Conservation (phyloP, 352 stramenopile genomes). For the Hyaloperonospora brassicae region DNA sequence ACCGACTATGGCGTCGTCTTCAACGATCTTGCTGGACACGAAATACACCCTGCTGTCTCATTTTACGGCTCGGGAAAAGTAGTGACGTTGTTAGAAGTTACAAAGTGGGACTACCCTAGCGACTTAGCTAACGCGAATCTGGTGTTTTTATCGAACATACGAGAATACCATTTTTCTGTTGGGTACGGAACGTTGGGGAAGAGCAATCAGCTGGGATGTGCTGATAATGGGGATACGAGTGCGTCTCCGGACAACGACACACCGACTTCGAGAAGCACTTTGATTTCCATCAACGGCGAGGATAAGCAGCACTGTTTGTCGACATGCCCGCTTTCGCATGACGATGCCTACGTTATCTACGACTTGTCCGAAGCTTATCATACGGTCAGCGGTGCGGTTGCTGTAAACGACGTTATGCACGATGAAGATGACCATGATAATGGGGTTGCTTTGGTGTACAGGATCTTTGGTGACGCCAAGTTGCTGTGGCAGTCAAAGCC, state of each 20-base stretch:
- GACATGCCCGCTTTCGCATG: constrained; percentile 61
- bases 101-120: constrained; percentile 57
- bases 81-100: constrained; percentile 66
- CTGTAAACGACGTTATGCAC: constrained; percentile 67
- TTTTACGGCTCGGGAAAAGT: constrained; percentile 88
- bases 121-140: constrained; percentile 40
- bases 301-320: constrained; percentile 68
- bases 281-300: constrained; percentile 57
- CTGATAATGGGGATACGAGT: constrained; percentile 35
- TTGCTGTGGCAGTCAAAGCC: constrained; percentile 72
- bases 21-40: constrained; percentile 67
- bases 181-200: constrained; percentile 76
- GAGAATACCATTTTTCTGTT: constrained; percentile 70
- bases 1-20: constrained; percentile 84
- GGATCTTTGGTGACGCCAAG: constrained; percentile 60
- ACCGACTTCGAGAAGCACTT: constrained; percentile 16
- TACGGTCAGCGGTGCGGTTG: constrained; percentile 44
- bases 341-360: constrained; percentile 75
- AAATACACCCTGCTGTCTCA: constrained; percentile 82
- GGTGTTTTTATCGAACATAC: constrained; percentile 66
- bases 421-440: constrained; percentile 53
- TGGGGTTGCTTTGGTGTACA: constrained; percentile 50
- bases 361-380: constrained; percentile 60
- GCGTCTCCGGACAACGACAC: constrained; percentile 11
- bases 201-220: constrained; percentile 68